Evolutionary conservation across 2,329 filamentous ascomycete species (phyloP).

Genomic region (Leptographium procerum): DNA sequence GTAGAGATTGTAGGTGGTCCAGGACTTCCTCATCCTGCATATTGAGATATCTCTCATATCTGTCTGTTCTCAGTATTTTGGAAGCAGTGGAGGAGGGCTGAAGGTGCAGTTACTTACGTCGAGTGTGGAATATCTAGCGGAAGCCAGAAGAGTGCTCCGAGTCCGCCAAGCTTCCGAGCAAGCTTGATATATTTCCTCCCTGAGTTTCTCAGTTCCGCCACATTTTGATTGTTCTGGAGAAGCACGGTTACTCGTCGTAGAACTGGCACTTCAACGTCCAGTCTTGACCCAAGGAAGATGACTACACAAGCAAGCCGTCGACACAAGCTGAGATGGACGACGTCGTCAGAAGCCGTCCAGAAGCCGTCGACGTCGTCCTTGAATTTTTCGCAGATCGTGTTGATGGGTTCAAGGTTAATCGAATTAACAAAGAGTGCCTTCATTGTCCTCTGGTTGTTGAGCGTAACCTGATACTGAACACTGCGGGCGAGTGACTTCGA

Average conservation of each 20-base stretch:
- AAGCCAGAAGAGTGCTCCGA: slow-evolving; percentile 3
- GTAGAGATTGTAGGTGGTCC: not conserved
- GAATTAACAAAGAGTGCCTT: not conserved
- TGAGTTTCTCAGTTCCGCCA: not conserved
- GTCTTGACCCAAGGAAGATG: not conserved
- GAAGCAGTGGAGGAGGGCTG: not conserved
- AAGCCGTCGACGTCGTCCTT: not conserved
- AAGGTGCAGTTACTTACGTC: not conserved
- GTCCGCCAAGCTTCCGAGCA: not conserved
- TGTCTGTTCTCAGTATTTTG: not conserved
- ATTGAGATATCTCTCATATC: slow-evolving; percentile 4
- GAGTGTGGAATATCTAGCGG: not conserved
- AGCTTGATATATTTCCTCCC: slow-evolving; percentile 1
- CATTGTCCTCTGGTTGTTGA: not conserved
- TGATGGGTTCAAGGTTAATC: not conserved
- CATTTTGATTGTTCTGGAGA: not conserved
- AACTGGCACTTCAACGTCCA: not conserved
- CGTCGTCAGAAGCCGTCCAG: not conserved
- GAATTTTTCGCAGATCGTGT: not conserved
- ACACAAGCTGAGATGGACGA: not conserved
- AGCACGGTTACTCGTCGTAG: not conserved
- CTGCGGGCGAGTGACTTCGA: not conserved
- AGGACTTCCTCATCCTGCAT: slow-evolving; percentile 1
- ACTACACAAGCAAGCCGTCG: slow-evolving; percentile 2
- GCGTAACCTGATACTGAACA: not conserved